Percentiles rank a stretch among this genome's conserved stretches.
Evolutionary conservation across 2,329 filamentous ascomycete species (phyloP).

Genomic region (Neonectria magnoliae): DNA sequence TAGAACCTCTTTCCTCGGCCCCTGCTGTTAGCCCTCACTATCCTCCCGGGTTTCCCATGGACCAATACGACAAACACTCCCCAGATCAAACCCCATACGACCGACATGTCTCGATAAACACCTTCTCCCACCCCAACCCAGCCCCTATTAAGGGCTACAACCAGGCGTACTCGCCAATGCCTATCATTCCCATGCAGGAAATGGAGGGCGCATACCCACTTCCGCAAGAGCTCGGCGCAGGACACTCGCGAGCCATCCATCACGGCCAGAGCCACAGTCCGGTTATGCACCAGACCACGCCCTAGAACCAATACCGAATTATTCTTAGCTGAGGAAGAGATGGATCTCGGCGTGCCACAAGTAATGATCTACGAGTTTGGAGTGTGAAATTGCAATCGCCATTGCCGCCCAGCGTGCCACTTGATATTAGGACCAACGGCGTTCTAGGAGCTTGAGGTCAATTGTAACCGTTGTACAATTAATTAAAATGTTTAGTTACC

Average conservation of each 20-base stretch:
- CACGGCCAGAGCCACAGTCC: not conserved
- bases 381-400: not conserved
- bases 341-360: not conserved
- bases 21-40: slow-evolving; percentile 25
- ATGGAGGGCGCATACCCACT: slow-evolving; percentile 33
- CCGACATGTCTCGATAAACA: slow-evolving; percentile 19
- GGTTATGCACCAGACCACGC: not conserved
- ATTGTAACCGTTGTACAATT: not conserved
- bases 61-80: slow-evolving; percentile 34
- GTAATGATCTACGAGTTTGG: not conserved
- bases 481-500: not conserved
- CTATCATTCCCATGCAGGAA: slow-evolving; percentile 32
- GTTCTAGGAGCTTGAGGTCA: not conserved
- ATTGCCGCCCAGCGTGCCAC: not conserved
- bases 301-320: not conserved
- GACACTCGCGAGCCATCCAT: slow-evolving; percentile 17
- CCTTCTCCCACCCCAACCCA: slow-evolving; percentile 29
- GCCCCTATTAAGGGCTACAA: slow-evolving; percentile 17
- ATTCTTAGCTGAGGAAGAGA: not conserved
- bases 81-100: slow-evolving; percentile 29
- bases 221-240: slow-evolving; percentile 36
- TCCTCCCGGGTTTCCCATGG: slow-evolving; percentile 27
- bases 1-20: slow-evolving; percentile 30
- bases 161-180: slow-evolving; percentile 28
- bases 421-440: not conserved